A percentile compares a stretch with the other conserved stretches of the same genome.
Conservation (phyloP, 75 land plant species). For the Chamaecyparis obtusa region DNA sequence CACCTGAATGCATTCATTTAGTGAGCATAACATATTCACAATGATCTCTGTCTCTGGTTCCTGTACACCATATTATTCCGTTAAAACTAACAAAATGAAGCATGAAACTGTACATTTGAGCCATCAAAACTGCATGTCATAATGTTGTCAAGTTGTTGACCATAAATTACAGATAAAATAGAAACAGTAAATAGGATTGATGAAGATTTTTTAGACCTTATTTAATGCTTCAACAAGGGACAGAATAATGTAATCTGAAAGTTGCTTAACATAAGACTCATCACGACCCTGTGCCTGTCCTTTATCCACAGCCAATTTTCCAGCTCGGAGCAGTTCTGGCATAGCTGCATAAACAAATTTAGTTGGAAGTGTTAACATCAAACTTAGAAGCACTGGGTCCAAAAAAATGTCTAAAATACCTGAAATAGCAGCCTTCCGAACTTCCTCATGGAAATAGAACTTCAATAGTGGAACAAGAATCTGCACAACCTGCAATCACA, state of each 20-base stretch:
- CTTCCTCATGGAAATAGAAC: constrained; percentile 33
- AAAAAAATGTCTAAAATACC: constrained; percentile 9
- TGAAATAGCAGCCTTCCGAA: constrained; percentile 36
- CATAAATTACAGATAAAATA: background rate
- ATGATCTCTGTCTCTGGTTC: constrained; percentile 51
- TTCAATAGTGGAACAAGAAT: constrained; percentile 31
- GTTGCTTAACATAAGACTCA: constrained; percentile 52
- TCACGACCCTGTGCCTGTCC: constrained; percentile 50
- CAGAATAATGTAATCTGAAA: constrained; percentile 45
- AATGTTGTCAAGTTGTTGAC: background rate
- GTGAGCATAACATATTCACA: constrained; percentile 36
- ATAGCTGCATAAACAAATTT: constrained; percentile 27
- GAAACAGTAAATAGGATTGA: background rate
- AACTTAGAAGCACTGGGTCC: background rate
- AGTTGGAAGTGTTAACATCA: background rate
- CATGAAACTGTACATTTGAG: background rate
- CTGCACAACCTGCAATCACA: constrained; percentile 22
- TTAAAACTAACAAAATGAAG: constrained; percentile 5
- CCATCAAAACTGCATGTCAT: background rate
- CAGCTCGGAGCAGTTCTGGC: constrained; percentile 49
- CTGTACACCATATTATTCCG: constrained; percentile 11
- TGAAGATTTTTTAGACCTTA: constrained; percentile 22
- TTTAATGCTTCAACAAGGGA: constrained; percentile 56
- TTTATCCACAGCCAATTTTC: constrained; percentile 53
- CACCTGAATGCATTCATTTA: constrained; percentile 58